phyloP scores from a whole-genome alignment of 2,329 filamentous ascomycete species.

The Aureobasidium zeae region DNA sequence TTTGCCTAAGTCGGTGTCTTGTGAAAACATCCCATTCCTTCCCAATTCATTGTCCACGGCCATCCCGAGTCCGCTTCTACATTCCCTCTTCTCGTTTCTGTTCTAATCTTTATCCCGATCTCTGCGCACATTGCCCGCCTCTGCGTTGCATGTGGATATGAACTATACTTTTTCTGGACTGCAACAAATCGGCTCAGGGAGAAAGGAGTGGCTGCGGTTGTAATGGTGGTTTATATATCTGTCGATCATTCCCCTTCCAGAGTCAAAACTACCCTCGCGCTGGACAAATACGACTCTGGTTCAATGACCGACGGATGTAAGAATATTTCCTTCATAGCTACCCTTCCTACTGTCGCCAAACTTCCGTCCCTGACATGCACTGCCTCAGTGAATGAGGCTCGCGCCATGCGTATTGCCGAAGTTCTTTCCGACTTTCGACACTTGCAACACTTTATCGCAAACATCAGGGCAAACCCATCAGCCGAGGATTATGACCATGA shows the following conservation, averaged over 20 bases:
- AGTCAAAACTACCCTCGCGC: not conserved
- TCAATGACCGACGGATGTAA: conserved; percentile 51
- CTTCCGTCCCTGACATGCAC: conserved; percentile 8
- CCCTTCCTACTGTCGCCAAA: conserved; percentile 14
- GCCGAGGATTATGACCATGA: conserved; percentile 50
- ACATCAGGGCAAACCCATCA: conserved; percentile 43
- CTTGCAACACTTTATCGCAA: conserved; percentile 49
- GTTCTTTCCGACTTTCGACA: conserved; percentile 57
- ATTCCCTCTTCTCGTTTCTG: not conserved
- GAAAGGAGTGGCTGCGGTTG: not conserved
- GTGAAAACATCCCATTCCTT: conserved; percentile 4
- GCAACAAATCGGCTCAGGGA: not conserved
- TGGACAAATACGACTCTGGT: not conserved
- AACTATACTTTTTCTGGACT: conserved; percentile 1
- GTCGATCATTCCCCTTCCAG: conserved; percentile 13
- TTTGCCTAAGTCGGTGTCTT: conserved; percentile 7
- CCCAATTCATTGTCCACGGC: conserved; percentile 11
- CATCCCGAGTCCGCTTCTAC: conserved; percentile 11
- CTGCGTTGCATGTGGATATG: conserved; percentile 10
- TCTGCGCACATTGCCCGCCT: conserved; percentile 9
- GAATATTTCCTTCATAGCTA: conserved; percentile 22
- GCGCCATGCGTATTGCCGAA: conserved; percentile 53
- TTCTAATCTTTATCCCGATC: not conserved
- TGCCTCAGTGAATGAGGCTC: conserved; percentile 50
- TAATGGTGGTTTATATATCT: conserved; percentile 12